Evolutionary conservation across 805 yeast species (phyloP), one percentile per base, ranked within the genome.

Genomic region (Isabelozyma gotoi): DNA sequence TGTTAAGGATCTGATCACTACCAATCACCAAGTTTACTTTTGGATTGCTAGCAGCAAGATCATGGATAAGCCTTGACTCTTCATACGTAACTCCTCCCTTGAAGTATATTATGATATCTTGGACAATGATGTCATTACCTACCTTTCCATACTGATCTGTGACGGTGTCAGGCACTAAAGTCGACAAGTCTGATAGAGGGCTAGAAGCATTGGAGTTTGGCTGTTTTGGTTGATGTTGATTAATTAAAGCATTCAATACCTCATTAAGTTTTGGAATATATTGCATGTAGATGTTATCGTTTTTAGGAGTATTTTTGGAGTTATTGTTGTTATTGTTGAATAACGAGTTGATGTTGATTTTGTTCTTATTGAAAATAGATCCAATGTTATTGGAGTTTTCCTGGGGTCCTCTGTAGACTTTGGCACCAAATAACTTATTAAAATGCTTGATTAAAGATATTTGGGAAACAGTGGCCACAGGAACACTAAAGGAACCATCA

Each of bases 21-120:
- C 99, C 99, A n/a, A 91, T 66, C 1, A 89, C 74, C 12, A 88
- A 71, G 49, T 88, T 78, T 36, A 86, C 73, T 7, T 78, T 80
- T 29, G 77, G 77, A 41, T 71, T 74, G 18, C 79, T 68, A 20
- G 65, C 65, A 56, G 85, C 84, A 49, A 90, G 72, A 47, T 89
- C 87, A 42, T 85, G 81, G 4, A 91, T 81, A 18, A 90, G 65
- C 48, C 97, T 77, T 0, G 96, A 88, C 61, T 94, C 99, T 62
- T 92, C 98, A 59, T 81, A 89, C 1, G 98, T 92, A 2, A 79
- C 85, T 12, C 99, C 99, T 5, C 97, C 98, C 40, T 88, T 80
- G 41, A 86, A 65, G 57, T 82, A 87, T 1, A 87, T 68, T 3
- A 87, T 74, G n/a, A 87, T 68, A 52, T 86, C 91, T 53, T 84